Base-by-base conservation (phyloP, 1,284 basidiomycete species). In the Marasmius oreades region DNA sequence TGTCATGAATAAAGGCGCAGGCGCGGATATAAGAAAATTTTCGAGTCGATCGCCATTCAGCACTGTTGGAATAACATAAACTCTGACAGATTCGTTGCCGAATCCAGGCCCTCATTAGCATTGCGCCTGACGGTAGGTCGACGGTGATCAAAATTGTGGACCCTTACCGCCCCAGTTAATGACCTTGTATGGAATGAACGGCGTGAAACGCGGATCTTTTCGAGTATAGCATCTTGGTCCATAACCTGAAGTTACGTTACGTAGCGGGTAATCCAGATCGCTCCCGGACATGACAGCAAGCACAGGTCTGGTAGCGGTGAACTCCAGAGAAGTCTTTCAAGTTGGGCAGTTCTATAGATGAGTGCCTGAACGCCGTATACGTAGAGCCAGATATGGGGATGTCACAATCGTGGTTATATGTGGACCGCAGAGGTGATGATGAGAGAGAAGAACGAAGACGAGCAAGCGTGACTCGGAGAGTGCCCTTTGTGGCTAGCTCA, bases 121-220 rank as follows among this genome's bases (percentile, higher is more conserved):
- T 46, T 36, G 28, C 31, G 39, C 24, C 16, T 52, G 26, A 20
- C 31, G 12, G 18, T 23, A 12, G 20, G 20, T 33, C 23, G 24
- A 28, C 34, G 33, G 45, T 46, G 46, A 47, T 54, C 31, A 28
- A 47, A 48, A 31, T 36, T 14, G 24, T 39, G 20, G 36, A 14
- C 16, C 34, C 22, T 46, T 24, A 12, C 31, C 33, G 18, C 50
- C 39, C 39, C 39, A 22, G 37, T 42, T 33, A 14, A 42, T 24
- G 22, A 7, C 48, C 34, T 36, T 18, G 26, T 22, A 22, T 33
- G 20, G 23, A 44, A 48, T 37, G 16, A 50, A 47, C 43, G 53
- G 48, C 56, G 56, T 58, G 48, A 52, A 58, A 54, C 47, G 54
- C 56, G 56, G 56, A 58, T 58, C 56, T 54, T 36, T 42, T 18